Evolutionary conservation across 2,329 filamentous ascomycete genomes (phyloP).

Genomic region (Elsinoe perseae): DNA sequence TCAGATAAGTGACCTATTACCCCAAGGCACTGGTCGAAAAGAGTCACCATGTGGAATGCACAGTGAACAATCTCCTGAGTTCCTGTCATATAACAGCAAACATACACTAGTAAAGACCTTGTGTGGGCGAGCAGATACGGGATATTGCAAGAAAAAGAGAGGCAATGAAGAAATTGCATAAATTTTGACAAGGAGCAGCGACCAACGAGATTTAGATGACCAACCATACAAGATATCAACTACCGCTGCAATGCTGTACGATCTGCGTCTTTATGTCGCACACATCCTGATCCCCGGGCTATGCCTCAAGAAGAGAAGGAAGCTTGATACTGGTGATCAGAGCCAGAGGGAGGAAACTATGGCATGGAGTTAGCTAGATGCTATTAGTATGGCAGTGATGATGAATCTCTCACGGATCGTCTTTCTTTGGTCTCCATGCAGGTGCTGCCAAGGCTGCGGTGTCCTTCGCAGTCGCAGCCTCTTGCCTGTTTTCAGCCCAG

Average conservation of each 20-base stretch:
- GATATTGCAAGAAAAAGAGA: too few species aligned
- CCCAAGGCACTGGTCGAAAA: too few species aligned
- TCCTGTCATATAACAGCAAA: too few species aligned
- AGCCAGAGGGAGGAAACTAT: background rate
- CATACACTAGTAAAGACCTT: too few species aligned
- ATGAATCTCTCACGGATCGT: background rate
- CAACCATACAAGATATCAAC: background rate
- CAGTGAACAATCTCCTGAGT: too few species aligned
- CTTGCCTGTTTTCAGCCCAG: background rate
- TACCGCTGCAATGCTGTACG: background rate
- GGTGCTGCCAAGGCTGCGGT: background rate
- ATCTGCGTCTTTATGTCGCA: background rate
- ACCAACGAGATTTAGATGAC: too few species aligned
- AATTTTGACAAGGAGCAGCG: too few species aligned
- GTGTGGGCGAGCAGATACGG: too few species aligned
- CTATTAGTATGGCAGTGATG: background rate
- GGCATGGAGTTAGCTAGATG: background rate
- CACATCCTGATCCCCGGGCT: background rate
- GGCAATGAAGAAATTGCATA: too few species aligned
- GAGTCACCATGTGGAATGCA: too few species aligned
- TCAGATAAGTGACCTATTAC: too few species aligned
- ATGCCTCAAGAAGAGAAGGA: background rate
- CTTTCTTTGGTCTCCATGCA: background rate
- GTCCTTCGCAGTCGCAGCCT: background rate
- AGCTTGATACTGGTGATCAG: background rate